Percentiles rank a stretch among this genome's conserved stretches.
These are phyloP conservation scores for Microascus cirrosus DNA, from an alignment of 2,329 filamentous ascomycete genomes.

Conservation along the genomic window DNA sequence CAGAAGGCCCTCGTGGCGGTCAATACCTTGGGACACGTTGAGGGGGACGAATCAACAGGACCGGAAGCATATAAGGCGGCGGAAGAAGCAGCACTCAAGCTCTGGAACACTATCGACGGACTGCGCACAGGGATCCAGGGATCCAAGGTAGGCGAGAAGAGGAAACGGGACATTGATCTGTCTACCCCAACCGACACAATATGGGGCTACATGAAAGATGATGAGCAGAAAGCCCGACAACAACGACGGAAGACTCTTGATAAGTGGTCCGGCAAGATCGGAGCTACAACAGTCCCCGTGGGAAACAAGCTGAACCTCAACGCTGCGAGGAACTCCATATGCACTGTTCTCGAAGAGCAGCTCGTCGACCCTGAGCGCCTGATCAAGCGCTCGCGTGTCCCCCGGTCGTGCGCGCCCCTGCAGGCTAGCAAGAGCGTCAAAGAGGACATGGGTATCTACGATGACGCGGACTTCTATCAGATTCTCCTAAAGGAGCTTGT, in stretches of 20 bases:
- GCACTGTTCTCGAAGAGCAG: constrained; percentile 58
- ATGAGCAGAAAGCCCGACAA: constrained; percentile 48
- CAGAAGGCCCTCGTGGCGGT: constrained; percentile 81
- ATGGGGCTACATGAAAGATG: constrained; percentile 58
- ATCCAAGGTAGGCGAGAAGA: constrained; percentile 42
- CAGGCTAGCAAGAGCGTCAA: constrained; percentile 48
- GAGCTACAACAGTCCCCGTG: constrained; percentile 44
- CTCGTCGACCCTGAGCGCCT: constrained; percentile 56
- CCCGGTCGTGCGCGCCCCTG: constrained; percentile 65
- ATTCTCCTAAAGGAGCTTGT: constrained; percentile 86
- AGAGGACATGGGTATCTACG: constrained; percentile 61
- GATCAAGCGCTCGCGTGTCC: constrained; percentile 55
- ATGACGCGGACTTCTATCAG: constrained; percentile 93
- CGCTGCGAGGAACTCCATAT: constrained; percentile 40
- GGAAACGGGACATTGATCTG: constrained; percentile 40
- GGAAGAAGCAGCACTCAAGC: constrained; percentile 71
- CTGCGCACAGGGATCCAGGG: constrained; percentile 34
- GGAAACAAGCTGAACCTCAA: constrained; percentile 53
- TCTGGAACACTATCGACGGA: constrained; percentile 71
- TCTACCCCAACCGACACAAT: constrained; percentile 53
- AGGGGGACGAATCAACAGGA: constrained; percentile 20
- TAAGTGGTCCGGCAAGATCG: constrained; percentile 76
- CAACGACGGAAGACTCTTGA: constrained; percentile 65
- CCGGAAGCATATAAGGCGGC: constrained; percentile 58
- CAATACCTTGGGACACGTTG: constrained; percentile 54